Evolutionary conservation across 768 basidiomycete genomes (phyloP).

Genomic region (Pleurotus salmoneostramineus): DNA sequence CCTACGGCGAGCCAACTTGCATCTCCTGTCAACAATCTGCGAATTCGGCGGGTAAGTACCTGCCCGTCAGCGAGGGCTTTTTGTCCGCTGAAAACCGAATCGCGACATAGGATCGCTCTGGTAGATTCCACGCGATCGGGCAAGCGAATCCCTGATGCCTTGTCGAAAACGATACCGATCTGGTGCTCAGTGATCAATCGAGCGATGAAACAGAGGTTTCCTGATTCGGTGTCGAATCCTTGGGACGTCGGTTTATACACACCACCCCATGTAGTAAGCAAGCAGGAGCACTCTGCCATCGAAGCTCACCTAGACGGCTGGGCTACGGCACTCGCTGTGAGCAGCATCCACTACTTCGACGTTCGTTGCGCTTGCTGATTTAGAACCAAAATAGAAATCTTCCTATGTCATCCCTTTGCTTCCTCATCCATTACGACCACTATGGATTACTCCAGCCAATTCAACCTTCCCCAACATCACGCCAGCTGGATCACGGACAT

Average conservation of each 20-base stretch:
- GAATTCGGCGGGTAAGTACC: conserved; percentile 54
- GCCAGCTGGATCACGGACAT: conserved; percentile 23
- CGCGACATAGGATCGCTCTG: conserved; percentile 59
- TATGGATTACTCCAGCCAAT: conserved; percentile 84
- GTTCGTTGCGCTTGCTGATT: not conserved
- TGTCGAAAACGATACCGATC: conserved; percentile 90
- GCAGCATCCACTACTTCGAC: conserved; percentile 8
- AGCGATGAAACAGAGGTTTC: conserved; percentile 37
- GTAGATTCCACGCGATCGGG: conserved; percentile 93
- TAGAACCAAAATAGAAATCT: conserved; percentile 45
- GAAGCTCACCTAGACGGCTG: conserved; percentile 59
- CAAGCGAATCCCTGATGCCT: conserved; percentile 90
- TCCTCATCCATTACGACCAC: conserved; percentile 65
- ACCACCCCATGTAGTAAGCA: conserved; percentile 62
- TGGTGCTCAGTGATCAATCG: conserved; percentile 92
- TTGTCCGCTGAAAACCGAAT: conserved; percentile 1
- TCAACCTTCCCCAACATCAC: conserved; percentile 38
- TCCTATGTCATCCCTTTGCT: conserved; percentile 66
- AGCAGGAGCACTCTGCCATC: conserved; percentile 81
- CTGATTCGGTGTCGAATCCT: conserved; percentile 13
- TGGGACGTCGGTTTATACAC: conserved; percentile 70
- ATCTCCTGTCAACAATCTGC: conserved; percentile 58
- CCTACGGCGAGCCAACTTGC: conserved; percentile 79
- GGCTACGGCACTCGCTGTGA: conserved; percentile 66
- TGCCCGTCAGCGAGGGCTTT: not conserved